These are phyloP conservation scores for Coleophoma eucalyptorum DNA, from an alignment of 2,329 filamentous ascomycete genomes.

Conservation along the genomic window DNA sequence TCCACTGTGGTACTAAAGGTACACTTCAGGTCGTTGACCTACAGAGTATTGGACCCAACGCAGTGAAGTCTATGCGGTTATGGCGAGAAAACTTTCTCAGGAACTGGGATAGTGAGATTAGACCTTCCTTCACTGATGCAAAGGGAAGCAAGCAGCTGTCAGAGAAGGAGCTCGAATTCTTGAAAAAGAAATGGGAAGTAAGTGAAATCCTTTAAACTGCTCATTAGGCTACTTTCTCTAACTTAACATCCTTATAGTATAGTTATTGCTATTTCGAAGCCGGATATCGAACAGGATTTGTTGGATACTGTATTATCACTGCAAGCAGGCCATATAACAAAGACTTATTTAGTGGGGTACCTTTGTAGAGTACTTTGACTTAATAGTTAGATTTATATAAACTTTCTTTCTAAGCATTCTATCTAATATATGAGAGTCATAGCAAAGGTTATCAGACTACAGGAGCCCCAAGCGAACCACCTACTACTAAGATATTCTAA, in stretches of 20 bases:
- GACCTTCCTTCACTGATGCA: conserved; percentile 52
- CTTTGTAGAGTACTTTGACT: too few relatives aligned
- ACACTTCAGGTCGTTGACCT: conserved; percentile 60
- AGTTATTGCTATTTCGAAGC: conserved; percentile 74
- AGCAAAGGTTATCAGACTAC: too few relatives aligned
- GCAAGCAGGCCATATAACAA: too few relatives aligned
- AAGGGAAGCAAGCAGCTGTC: conserved; percentile 51
- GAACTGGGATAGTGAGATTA: conserved; percentile 55
- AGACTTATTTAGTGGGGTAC: too few relatives aligned
- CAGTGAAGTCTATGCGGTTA: conserved; percentile 59
- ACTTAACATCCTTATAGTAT: conserved; percentile 38
- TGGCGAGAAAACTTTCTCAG: conserved; percentile 62
- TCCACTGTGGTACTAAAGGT: conserved; percentile 52
- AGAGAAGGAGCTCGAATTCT: conserved; percentile 57
- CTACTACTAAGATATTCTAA: too few relatives aligned
- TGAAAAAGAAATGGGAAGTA: conserved; percentile 65
- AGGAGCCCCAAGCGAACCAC: too few relatives aligned
- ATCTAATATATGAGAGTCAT: too few relatives aligned
- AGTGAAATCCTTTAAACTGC: conserved; percentile 13
- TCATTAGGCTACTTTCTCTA: not conserved
- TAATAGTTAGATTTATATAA: too few relatives aligned
- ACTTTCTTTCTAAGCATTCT: too few relatives aligned
- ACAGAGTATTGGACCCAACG: conserved; percentile 69
- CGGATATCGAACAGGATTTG: conserved; percentile 42
- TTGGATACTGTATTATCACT: not conserved